Evolutionary conservation across 257 asterid genomes (phyloP), one percentile per base, ranked within the genome.

Genomic region (Lycium barbarum): DNA sequence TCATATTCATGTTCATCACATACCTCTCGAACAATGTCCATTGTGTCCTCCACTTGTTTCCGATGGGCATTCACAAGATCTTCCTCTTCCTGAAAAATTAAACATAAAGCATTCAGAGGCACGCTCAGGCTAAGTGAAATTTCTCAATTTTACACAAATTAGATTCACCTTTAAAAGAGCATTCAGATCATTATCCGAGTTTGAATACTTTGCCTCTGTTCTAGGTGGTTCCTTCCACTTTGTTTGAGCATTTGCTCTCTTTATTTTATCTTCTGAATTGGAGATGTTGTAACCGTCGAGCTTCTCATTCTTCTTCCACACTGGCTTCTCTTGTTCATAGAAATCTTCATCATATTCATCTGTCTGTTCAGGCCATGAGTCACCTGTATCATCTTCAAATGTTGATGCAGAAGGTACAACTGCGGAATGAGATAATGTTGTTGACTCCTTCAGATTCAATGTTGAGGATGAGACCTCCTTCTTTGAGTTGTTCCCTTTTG

Each of bases 321-420:
- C 17, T 74, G 91, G 93, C 89, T 91, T 95, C 87, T 92, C 98
- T 87, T 87, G 96, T 90, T 93, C 99, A 49, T 91, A 92, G 58
- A 90, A 89, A 51, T 95, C 96, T 57, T 94, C 99, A 2, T 91
- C 97, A 40, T 92, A 92, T 79, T 95, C 99, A 82, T 95, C 99
- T 88, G 86, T 88, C 86, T 93, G 98, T 81, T 97, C 99, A 15
- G 92, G 95, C 99, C 98, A 94, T 8, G 93, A 91, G 87, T 97
- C 95, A 70, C 92, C 95, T 1, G 89, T 87, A 83, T 97, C 98
- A 85, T 95, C 99, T 85, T 97, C 99, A 85, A 88, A 88, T 36
- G 91, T 74, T 18, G 96, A 86, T 84, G 93, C 85, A 73, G 94
- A 90, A 62, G 93, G 93, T 78, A 84, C 87, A 84, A 82, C 59